Evolutionary conservation across 2,329 filamentous ascomycete species (phyloP).

Genomic region (Sarocladiaceae sp.): DNA sequence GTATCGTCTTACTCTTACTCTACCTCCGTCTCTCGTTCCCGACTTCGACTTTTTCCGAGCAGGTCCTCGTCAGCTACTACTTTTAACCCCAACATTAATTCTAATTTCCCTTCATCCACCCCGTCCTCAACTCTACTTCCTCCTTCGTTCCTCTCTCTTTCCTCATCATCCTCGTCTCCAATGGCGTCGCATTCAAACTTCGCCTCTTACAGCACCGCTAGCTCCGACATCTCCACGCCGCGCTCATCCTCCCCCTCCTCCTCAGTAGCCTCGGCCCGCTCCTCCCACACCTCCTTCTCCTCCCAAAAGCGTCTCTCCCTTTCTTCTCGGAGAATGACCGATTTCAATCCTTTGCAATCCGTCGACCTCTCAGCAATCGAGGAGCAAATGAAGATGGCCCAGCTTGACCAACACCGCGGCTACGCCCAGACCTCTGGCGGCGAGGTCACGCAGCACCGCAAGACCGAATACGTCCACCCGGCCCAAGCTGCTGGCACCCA

Average conservation of each 20-base stretch:
- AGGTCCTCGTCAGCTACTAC: slow-evolving; percentile 1
- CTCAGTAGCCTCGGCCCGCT: slow-evolving; percentile 39
- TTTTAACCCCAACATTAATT: slow-evolving; percentile 3
- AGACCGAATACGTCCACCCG: slow-evolving; percentile 48
- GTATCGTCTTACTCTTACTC: too few species aligned
- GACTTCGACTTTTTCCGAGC: too few species aligned
- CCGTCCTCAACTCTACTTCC: neutral
- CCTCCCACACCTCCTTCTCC: slow-evolving; percentile 44
- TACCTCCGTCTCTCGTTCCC: too few species aligned
- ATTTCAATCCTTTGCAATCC: slow-evolving; percentile 45
- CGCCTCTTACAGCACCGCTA: slow-evolving; percentile 33
- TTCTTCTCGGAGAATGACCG: slow-evolving; percentile 43
- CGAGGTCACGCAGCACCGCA: slow-evolving; percentile 46
- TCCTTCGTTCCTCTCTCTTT: slow-evolving; percentile 14
- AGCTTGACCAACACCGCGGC: slow-evolving; percentile 54
- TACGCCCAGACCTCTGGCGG: slow-evolving; percentile 51
- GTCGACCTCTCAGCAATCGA: slow-evolving; percentile 52
- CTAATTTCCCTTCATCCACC: slow-evolving; percentile 2
- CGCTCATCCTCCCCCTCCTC: slow-evolving; percentile 41
- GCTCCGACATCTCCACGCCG: slow-evolving; percentile 48
- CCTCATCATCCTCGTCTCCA: slow-evolving; percentile 19
- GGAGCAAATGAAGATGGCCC: slow-evolving; percentile 53
- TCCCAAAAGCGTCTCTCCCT: slow-evolving; percentile 40
- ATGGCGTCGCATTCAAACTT: slow-evolving; percentile 22
- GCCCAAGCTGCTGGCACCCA: slow-evolving; percentile 52